A percentile compares a stretch with the other conserved stretches of the same genome.
These are phyloP conservation scores for Elsinoe necatrix DNA, from an alignment of 2,329 filamentous ascomycete genomes.

Conservation along the genomic window DNA sequence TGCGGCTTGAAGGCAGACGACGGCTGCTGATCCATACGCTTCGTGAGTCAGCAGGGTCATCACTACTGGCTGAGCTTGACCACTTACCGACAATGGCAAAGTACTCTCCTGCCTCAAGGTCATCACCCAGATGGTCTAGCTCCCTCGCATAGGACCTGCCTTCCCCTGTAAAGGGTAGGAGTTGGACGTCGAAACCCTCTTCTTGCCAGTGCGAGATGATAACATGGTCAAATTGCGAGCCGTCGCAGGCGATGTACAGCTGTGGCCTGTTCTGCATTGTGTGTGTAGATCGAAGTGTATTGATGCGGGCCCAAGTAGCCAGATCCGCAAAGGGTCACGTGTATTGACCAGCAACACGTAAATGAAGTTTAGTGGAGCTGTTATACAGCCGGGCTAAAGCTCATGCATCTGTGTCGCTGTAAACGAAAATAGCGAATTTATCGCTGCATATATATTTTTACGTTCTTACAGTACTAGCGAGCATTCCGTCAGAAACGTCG, in stretches of 20 bases:
- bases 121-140: slow-evolving; percentile 32
- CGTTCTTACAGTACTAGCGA: not conserved
- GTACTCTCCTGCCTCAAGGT: slow-evolving; percentile 29
- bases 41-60: slow-evolving; percentile 19
- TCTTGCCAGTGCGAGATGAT: slow-evolving; percentile 34
- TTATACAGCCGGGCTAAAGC: too few species aligned
- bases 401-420: too few species aligned
- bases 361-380: too few species aligned
- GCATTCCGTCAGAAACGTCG: not conserved
- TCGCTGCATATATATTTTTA: too few species aligned
- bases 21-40: slow-evolving; percentile 36
- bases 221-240: slow-evolving; percentile 32
- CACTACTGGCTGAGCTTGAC: not conserved
- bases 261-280: slow-evolving; percentile 19
- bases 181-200: slow-evolving; percentile 36
- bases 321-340: too few species aligned
- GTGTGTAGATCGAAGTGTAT: not conserved
- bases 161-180: slow-evolving; percentile 28
- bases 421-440: too few species aligned
- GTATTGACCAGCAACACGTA: too few species aligned
- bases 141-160: slow-evolving; percentile 27
- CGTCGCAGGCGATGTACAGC: slow-evolving; percentile 34
- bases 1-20: slow-evolving; percentile 32
- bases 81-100: slow-evolving; percentile 25
- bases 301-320: not conserved